Evolutionary conservation across 129 eudicot genomes (phyloP).

Genomic region (Arctium lappa): DNA sequence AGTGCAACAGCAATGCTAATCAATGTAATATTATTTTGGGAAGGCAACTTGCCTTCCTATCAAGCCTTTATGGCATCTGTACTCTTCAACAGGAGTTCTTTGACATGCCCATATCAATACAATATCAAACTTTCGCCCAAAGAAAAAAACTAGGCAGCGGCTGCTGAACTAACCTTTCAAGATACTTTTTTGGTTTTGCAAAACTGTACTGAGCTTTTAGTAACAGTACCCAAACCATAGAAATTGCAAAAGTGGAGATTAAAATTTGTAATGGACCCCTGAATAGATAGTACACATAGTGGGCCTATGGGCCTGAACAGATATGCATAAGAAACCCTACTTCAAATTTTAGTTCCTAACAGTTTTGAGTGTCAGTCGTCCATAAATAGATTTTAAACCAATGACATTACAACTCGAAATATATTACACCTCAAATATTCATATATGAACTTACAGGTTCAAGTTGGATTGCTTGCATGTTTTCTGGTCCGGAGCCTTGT

Average conservation of each 20-base stretch:
- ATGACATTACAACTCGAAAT: neutral
- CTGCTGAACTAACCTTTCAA: neutral
- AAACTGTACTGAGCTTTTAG: neutral
- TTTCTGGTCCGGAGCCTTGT: slow-evolving; percentile 94
- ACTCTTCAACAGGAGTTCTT: neutral
- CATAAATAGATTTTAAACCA: neutral
- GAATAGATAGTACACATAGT: neutral
- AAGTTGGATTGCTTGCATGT: slow-evolving; percentile 99
- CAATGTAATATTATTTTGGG: too few species aligned
- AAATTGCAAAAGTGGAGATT: neutral
- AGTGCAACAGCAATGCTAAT: too few species aligned
- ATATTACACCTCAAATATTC: neutral
- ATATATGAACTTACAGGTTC: slow-evolving; percentile 58
- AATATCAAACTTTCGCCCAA: neutral
- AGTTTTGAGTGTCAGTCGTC: neutral
- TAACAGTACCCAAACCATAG: neutral
- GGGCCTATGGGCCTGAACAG: neutral
- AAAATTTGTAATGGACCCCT: neutral
- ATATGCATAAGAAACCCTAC: neutral
- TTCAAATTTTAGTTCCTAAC: neutral
- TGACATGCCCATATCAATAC: neutral
- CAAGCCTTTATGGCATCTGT: too few species aligned
- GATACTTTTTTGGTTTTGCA: neutral
- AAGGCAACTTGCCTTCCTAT: too few species aligned
- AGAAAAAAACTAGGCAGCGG: neutral